phyloP scores from a whole-genome alignment of 169 alveolate genomes.

The Plasmodium chabaudi region DNA sequence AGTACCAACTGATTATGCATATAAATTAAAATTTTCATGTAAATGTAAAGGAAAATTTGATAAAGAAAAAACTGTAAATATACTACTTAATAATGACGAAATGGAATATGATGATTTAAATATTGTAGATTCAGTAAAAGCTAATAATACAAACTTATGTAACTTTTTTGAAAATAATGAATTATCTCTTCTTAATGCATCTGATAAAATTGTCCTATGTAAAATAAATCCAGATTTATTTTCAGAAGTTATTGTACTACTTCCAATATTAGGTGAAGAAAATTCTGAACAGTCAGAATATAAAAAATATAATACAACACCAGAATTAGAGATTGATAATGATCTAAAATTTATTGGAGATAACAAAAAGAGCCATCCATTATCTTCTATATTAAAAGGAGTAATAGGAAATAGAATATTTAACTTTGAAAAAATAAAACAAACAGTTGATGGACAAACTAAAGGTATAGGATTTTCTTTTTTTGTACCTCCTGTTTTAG shows the following conservation, averaged over 20 bases:
- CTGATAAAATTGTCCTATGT: slow-evolving; percentile 25
- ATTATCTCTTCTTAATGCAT: background rate
- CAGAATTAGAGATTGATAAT: background rate
- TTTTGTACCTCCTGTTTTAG: slow-evolving; percentile 36
- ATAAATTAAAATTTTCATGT: slow-evolving; percentile 44
- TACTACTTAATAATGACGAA: slow-evolving; percentile 28
- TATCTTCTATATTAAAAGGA: slow-evolving; percentile 40
- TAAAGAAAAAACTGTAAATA: slow-evolving; percentile 33
- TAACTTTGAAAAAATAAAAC: slow-evolving; percentile 16
- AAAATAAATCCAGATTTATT: slow-evolving; percentile 33
- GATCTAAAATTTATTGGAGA: slow-evolving; percentile 11
- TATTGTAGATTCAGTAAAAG: slow-evolving; percentile 1
- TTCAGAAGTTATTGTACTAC: slow-evolving; percentile 35
- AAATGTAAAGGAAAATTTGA: slow-evolving; percentile 8
- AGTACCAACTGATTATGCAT: slow-evolving; percentile 28
- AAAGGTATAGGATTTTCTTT: slow-evolving; percentile 62
- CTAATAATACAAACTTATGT: slow-evolving; percentile 18
- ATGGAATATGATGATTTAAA: slow-evolving; percentile 11
- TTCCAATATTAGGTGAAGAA: slow-evolving; percentile 31
- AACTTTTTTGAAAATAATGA: slow-evolving; percentile 44
- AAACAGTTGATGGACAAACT: background rate
- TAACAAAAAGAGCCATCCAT: background rate
- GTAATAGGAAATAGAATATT: slow-evolving; percentile 48
- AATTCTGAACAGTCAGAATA: background rate
- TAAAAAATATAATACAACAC: slow-evolving; percentile 20